Evolutionary conservation across 208 protist genomes (phyloP), one percentile per base, ranked within the genome.

Genomic region (Wallacemonas sp.): DNA sequence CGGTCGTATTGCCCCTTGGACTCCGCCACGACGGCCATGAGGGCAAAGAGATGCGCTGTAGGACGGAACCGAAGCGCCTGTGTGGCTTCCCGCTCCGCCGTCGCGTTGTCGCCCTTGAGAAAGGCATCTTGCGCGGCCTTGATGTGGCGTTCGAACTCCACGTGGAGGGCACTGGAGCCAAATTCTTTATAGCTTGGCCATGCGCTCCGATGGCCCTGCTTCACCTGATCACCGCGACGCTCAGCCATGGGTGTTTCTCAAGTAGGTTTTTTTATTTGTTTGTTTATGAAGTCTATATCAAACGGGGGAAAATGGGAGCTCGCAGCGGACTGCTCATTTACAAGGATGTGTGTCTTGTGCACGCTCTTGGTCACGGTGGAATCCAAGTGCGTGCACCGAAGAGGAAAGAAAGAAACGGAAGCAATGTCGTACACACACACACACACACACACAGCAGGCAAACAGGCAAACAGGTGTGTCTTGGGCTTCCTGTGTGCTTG

Each of bases 11-110:
- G 85, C 19, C 83, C 88, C 56, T 81, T 79, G 16, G 88, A 87
- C 60, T 96, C 87, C 9, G 87, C 83, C 21, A 96, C 83, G 16
- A 88, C 84, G 19, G 83, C 81, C 61, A 96, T 75, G 21, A 96
- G 76, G 0, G 84, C 91, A 44, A 94, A 93, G 29, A 96, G 65
- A 30, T 93, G 85, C 38, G 89, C 74, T 0, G 85, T 94, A 26
- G 91, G 86, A 2, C 82, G 79, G 55, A 96, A 90, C 21, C 83
- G 83, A 27, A 94, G 72, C n/a, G 88, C 91, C 39, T 78, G 30
- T 5, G 78, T 87, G 17, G 83, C 87, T 65, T 88, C 80, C 24
- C 43, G 44, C 62, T 93, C 84, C n/a, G 91, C 91, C 1, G 47
- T 46, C 38, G 67, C 70, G 48, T 78, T 79, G 47, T 93, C 75